These are phyloP conservation scores for Gossypium davidsonii DNA, from an alignment of 441 rosid genomes.

Conservation along the genomic window DNA sequence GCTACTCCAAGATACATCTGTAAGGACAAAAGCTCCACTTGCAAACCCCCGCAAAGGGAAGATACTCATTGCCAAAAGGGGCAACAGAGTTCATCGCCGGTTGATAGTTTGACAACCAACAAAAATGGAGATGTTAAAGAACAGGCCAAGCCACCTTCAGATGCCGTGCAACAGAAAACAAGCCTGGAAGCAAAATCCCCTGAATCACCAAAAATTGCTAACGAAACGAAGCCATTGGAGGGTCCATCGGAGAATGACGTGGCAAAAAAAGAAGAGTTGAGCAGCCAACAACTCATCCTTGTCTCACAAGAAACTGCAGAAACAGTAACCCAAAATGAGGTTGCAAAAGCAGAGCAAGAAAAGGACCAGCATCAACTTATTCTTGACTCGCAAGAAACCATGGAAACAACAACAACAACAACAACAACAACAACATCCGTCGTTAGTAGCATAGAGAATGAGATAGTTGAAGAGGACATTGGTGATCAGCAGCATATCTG, in stretches of 20 bases:
- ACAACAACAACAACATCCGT: slow-evolving; percentile 15
- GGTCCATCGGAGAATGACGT: slow-evolving; percentile 25
- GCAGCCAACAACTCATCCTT: not conserved
- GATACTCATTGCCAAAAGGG: slow-evolving; percentile 13
- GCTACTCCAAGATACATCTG: slow-evolving; percentile 11
- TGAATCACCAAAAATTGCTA: not conserved
- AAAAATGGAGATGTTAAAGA: slow-evolving; percentile 17
- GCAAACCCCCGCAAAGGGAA: slow-evolving; percentile 11
- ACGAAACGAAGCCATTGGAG: not conserved
- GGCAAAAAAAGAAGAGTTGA: slow-evolving; percentile 13
- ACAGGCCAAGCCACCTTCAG: slow-evolving; percentile 11
- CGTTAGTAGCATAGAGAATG: slow-evolving; percentile 28
- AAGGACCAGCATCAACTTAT: not conserved
- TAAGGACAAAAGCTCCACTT: slow-evolving; percentile 16
- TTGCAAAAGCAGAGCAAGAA: slow-evolving; percentile 16
- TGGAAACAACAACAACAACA: slow-evolving; percentile 1
- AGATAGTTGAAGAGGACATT: slow-evolving; percentile 19
- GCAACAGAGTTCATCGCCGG: not conserved
- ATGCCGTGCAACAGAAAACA: not conserved
- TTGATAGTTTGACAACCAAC: not conserved
- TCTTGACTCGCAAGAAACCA: slow-evolving; percentile 11
- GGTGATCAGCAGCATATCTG: not conserved
- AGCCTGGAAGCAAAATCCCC: not conserved
- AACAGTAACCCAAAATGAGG: slow-evolving; percentile 26
- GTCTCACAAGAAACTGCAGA: slow-evolving; percentile 20